Percentiles rank a stretch among this genome's conserved stretches.
These are phyloP conservation scores for Yamadazyma atmosphaerica DNA, from an alignment of 1,139 yeast species.

Conservation along the genomic window DNA sequence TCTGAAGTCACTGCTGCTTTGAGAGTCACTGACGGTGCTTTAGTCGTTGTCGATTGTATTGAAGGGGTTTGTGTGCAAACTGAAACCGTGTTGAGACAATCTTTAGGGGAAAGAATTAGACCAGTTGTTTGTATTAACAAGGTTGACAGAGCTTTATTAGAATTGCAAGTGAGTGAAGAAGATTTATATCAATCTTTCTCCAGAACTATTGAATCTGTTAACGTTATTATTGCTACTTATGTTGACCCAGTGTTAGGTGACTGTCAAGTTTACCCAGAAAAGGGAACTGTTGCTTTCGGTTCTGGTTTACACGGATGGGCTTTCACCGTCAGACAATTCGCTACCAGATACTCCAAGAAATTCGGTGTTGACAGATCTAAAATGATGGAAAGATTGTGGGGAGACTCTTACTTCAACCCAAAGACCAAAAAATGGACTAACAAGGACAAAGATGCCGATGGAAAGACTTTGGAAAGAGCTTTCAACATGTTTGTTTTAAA, in stretches of 20 bases:
- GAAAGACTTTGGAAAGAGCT: slow-evolving; percentile 96
- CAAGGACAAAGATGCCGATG: slow-evolving; percentile 95
- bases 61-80: slow-evolving; percentile 99
- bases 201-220: slow-evolving; percentile 98
- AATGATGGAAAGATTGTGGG: slow-evolving; percentile 99
- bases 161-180: slow-evolving; percentile 98
- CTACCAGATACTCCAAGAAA: slow-evolving; percentile 97
- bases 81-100: slow-evolving; percentile 99
- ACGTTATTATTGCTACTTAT: slow-evolving; percentile 97
- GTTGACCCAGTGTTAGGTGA: slow-evolving; percentile 91
- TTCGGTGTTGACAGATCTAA: slow-evolving; percentile 97
- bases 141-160: slow-evolving; percentile 99
- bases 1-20: slow-evolving; percentile 99
- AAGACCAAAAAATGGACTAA: slow-evolving; percentile 99
- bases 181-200: slow-evolving; percentile 97
- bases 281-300: slow-evolving; percentile 99
- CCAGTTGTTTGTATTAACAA: slow-evolving; percentile 98
- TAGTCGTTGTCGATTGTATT: slow-evolving; percentile 98
- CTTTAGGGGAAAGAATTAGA: slow-evolving; percentile 99
- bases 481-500: slow-evolving; percentile 99
- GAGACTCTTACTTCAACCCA: slow-evolving; percentile 99
- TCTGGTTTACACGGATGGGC: slow-evolving; percentile 99
- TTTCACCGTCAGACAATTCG: slow-evolving; percentile 99
- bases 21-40: slow-evolving; percentile 99
- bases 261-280: slow-evolving; percentile 97